Evolutionary conservation across 208 protist genomes (phyloP).

Genomic region (Herpetomonas tarakana): DNA sequence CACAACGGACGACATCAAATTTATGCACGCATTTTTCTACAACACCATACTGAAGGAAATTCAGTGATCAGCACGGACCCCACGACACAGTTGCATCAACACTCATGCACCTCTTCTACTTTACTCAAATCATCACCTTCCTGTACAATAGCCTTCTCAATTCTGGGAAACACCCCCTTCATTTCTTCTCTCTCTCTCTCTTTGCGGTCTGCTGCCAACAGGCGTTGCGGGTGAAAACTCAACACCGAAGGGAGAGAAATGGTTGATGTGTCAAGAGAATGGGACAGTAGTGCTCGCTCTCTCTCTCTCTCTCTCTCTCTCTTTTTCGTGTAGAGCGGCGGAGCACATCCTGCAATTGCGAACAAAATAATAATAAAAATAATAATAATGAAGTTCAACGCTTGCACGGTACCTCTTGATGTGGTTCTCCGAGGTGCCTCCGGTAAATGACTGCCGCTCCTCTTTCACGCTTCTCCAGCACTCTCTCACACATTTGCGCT

Average conservation of each 20-base stretch:
- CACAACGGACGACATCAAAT: conserved; percentile 83
- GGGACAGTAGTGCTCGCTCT: neutral
- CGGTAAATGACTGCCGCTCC: neutral
- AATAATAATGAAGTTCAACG: no score
- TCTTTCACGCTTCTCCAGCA: neutral
- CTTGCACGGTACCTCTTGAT: neutral
- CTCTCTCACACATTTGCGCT: neutral
- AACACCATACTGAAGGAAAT: conserved; percentile 80
- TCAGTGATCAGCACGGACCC: conserved; percentile 39
- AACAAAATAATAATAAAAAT: neutral
- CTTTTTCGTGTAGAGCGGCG: neutral
- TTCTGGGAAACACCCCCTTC: no score
- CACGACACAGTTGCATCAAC: no score
- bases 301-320: neutral
- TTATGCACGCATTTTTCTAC: conserved; percentile 87
- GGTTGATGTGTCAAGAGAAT: neutral
- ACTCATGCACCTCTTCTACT: neutral
- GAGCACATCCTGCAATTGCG: neutral
- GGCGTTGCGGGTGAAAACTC: no score
- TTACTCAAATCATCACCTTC: no score
- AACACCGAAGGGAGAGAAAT: no score
- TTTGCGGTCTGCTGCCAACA: no score
- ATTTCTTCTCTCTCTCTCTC: neutral
- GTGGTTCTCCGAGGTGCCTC: no score
- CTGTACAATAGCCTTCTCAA: no score